These are phyloP conservation scores for Zymoseptoria pseudotritici DNA, from an alignment of 2,329 filamentous ascomycete species.

Conservation along the genomic window DNA sequence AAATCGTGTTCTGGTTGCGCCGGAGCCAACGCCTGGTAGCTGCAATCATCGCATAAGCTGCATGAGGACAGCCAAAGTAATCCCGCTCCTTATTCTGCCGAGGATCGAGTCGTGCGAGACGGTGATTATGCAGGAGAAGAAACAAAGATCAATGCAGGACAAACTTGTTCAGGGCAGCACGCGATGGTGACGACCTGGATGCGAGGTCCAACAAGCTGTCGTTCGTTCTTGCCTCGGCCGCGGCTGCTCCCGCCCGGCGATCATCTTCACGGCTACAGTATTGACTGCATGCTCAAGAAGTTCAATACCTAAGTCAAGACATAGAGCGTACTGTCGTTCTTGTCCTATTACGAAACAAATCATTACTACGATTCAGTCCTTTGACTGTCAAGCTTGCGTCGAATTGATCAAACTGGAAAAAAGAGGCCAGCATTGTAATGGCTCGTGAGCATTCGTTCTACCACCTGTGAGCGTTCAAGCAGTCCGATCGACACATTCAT, in stretches of 20 bases:
- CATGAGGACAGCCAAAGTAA: not conserved
- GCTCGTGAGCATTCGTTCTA: too few species aligned
- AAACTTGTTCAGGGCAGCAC: not conserved
- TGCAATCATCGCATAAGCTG: conserved; percentile 46
- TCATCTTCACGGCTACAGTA: not conserved
- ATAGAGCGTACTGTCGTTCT: too few species aligned
- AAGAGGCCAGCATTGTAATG: too few species aligned
- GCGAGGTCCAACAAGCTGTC: not conserved
- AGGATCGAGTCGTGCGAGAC: not conserved
- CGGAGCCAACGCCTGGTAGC: conserved; percentile 84
- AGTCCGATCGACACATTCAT: too few species aligned
- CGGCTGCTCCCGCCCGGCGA: not conserved
- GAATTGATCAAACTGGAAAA: too few species aligned
- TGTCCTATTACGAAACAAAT: too few species aligned
- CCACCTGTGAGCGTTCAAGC: too few species aligned
- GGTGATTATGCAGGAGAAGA: not conserved
- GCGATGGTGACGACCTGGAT: not conserved
- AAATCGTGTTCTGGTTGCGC: conserved; percentile 83
- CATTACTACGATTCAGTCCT: too few species aligned
- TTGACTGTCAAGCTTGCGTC: too few species aligned
- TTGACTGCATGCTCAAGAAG: too few species aligned
- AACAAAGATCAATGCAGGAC: not conserved
- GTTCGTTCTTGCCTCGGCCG: not conserved
- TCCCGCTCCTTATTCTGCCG: not conserved
- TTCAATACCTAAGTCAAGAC: too few species aligned